Base-by-base conservation (phyloP, 2,329 filamentous ascomycete species). In the Sphaceloma murrayae region DNA sequence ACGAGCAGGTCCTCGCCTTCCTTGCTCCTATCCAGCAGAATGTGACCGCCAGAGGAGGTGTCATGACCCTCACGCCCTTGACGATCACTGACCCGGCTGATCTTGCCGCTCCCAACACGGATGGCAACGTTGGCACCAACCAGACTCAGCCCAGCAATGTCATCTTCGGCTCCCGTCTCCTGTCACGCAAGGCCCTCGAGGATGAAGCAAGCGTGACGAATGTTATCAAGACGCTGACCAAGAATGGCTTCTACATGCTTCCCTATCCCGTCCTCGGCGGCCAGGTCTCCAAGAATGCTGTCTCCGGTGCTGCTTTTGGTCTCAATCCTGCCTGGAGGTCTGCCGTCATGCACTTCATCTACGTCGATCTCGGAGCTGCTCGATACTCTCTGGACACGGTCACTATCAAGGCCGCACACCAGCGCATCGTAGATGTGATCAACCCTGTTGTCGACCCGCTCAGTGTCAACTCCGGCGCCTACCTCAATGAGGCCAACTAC, bases 371-470 rank as follows among this genome's bases (percentile, higher is more conserved):
- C 10, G 30, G 27, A 16, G 40, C 27, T 8, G 29, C 27, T 8
- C 27, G 40, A 14, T 32, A 24, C 27, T 32, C 30, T 18, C 27
- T 32, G 6, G 40, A 43, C 13, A 19, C 30, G 18, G 40, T 34
- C 6, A 21, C 40, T 13, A 33, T 43, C 27, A 34, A 43, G 30
- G 40, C 40, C n/a, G 40, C 40, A 13, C 30, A 43, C 29, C 18
- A 32, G 27, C 27, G 30, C 16, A 43, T 43, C n/a, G 27, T 32
- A 11, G 30, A 43, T 14, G 54, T 62, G 1, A 58, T 59, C 10
- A 55, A 66, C 5, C 63, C 65, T 3, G 53, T 58, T 34, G 49
- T 70, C 2, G 60, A 63, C 43, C 58, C 55, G 7, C 48, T 65
- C 8, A 64, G 64, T 1, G 65, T 66, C 0, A 55, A 58, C 30